phyloP scores from a whole-genome alignment of 345 rosid genomes.

The Citrus inodora region DNA sequence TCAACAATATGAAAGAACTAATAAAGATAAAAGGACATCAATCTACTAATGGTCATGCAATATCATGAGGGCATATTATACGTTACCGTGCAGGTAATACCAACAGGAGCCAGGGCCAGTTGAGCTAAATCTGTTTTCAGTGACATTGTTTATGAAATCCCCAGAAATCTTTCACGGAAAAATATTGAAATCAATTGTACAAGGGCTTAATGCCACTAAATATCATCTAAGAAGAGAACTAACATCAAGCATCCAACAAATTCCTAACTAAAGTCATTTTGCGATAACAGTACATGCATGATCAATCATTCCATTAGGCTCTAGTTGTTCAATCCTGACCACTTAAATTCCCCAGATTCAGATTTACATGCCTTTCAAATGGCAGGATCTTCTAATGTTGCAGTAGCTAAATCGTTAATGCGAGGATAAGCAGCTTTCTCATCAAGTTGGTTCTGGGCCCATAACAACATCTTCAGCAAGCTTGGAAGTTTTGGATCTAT shows the following conservation, averaged over 20 bases:
- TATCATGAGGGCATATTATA: background rate
- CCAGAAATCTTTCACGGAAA: background rate
- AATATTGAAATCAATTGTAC: conserved; percentile 15
- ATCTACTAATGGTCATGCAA: background rate
- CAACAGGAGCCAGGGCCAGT: background rate
- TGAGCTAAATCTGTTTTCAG: background rate
- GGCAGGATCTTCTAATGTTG: conserved; percentile 68
- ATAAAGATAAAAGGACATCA: background rate
- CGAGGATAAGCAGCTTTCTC: conserved; percentile 92
- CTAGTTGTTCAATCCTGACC: background rate
- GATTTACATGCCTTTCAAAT: conserved; percentile 28
- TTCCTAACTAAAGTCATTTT: conserved; percentile 16
- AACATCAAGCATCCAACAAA: conserved; percentile 28
- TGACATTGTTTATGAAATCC: background rate
- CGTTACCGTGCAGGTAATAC: background rate
- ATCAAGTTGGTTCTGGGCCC: conserved; percentile 90
- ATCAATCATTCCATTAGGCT: conserved; percentile 8
- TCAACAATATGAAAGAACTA: background rate
- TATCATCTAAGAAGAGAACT: conserved; percentile 17
- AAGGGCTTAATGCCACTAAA: conserved; percentile 10
- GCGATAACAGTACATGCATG: conserved; percentile 4
- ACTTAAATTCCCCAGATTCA: background rate
- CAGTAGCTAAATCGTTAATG: conserved; percentile 71
- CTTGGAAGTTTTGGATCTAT: conserved; percentile 96
- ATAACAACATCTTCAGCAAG: conserved; percentile 86